Base-by-base conservation (phyloP, 352 stramenopile genomes). In the Pythium myriotylum region DNA sequence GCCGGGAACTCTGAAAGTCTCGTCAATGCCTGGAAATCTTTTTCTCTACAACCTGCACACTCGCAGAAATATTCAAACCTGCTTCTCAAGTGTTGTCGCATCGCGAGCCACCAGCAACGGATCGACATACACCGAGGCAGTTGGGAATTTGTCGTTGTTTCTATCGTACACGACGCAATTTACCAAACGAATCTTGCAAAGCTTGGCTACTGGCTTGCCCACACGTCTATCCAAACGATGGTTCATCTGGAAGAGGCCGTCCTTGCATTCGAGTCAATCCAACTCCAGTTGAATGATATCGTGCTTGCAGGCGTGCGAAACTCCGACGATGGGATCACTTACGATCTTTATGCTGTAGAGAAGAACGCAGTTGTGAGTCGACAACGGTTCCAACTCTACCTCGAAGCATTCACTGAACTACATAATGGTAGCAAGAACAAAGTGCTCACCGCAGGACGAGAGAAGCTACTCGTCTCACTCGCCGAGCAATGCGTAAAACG, bases 141-240 rank as follows among this genome's bases (percentile, higher is more conserved):
- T 35, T 89, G 79, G 79, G 75, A 85, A 40, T 86, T 86, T 65
- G 79, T 69, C 14, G 69, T 70, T 2, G 57, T 71, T 16, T 77
- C 70, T 5, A 86, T 89, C 54, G 54, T 54, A n/a, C 73, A 82
- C 40, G 79, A 87, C 39, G 73, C 64, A 6, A 62, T 70, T n/a
- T 88, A 88, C 49, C 79, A 88, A 59, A 42, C 52, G 4, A 69
- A 54, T 4, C 56, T 88, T 9, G 75, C 74, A 20, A 48, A 65
- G 14, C 64, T 86, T 19, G 69, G 72, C 9, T 67, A 84, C 52
- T 82, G 70, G 75, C 52, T 88, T n/a, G 39, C 68, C 1, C 40
- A 65, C 50, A 62, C 57, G 0, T 50, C 29, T 0, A 58, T 79
- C 9, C 48, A 69, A 14, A 59, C 57, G 10, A 47, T 76, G 26